Evolutionary conservation across 306 rosid genomes (phyloP), one percentile per base, ranked within the genome.

Genomic region (Corylus americana): DNA sequence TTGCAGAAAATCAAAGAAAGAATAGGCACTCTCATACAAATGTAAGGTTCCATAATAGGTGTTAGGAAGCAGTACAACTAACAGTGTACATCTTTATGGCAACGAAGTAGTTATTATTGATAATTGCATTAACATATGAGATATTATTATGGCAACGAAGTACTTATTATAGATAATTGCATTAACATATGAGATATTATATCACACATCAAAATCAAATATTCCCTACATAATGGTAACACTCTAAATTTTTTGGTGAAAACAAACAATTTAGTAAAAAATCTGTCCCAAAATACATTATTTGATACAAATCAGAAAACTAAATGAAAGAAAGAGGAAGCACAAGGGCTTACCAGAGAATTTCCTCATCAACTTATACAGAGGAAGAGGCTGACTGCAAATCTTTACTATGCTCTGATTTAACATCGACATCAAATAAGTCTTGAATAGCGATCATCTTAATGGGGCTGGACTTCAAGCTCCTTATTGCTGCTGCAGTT

Each of bases 361-460:
- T 71, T 29, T 76, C 71, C 75, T 61, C 57, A 83, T 59, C 42
- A 74, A 67, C 75, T 78, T 48, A 78, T 48, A 82, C 64, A 83
- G 78, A 16, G 77, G 83, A 62, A 61, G 86, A 72, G 39, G 80
- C 78, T 44, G 90, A 79, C 80, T 48, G 89, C 88, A 90, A 82
- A 54, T 78, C 71, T 64, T 77, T 80, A 42, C 64, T 51, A 73
- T 57, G 62, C 63, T 55, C 90, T 27, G 81, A 74, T 64, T 82
- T 75, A 31, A 27, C 7, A 73, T 88, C 90, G 8, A 76, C 75
- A 69, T 74, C 74, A 45, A 87, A 74, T 86, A 89, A 93, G 84
- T 96, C 98, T 85, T 93, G 99, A 79, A 96, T 93, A 66, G 99
- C 96, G n/a, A 92, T 89, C 99, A 93, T 96, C 81, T 87, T 86